Base-by-base conservation (phyloP, 2,329 filamentous ascomycete species). In the Sporothrix humicola region DNA sequence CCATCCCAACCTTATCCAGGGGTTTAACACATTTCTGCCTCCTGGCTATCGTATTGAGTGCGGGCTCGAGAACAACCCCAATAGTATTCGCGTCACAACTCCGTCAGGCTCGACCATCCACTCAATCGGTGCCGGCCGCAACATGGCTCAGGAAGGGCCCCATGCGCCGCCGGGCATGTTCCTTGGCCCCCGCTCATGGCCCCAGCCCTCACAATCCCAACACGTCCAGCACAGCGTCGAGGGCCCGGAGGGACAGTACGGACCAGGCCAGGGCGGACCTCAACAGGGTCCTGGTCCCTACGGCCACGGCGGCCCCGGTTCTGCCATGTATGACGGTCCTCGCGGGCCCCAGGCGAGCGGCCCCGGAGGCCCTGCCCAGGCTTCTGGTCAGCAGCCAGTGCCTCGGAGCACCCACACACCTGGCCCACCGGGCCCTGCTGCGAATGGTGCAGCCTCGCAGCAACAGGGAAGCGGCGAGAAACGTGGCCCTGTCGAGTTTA, bases 31-130 rank as follows among this genome's bases (percentile, higher is more conserved):
- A 0, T 99, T 99, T 81, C 85, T 99, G 9, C 96, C 96, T 3
- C 95, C 95, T 0, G 95, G 96, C 2, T 99, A 99, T 81, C 89
- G 96, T 74, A 99, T 99, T 74, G 96, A 99, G 81, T 99, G 96
- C 79, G 95, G 95, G 44, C 91, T 93, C 17, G 94, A 94, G 48
- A 95, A 97, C 77, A 95, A 98, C 79, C 95, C 95, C 0, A 97
- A 98, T 80, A 94, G 94, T 3, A 99, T 99, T 76, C 88, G 97
- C 76, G 96, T 99, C 17, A 99, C 96, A 0, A 99, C 96, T 0
- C 96, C 96, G 0, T 97, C 97, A 85, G 96, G 96, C n/a, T 98
- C 95, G 2, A 98, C 94, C 12, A 93, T 97, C 1, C 92, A 95
- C 78, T 94, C 94, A 10, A 97, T 98, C 83, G 91, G 81, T 8